Evolutionary conservation across 2,329 filamentous ascomycete genomes (phyloP).

Genomic region (Curvularia sp.): DNA sequence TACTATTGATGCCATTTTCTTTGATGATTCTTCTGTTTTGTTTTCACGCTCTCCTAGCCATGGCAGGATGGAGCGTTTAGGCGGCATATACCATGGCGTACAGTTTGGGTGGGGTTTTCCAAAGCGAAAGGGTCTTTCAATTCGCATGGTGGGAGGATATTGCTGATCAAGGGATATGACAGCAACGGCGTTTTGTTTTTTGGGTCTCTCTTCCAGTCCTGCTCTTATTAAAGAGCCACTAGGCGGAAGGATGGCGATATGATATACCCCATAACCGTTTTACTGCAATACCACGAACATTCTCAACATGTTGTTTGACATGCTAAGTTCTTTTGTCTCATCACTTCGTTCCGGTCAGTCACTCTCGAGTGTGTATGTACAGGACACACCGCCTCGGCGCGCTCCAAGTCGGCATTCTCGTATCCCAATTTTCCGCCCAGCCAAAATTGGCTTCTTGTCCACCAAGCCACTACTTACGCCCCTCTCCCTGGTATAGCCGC

Average conservation of each 20-base stretch:
- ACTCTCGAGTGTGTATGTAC: too few species aligned
- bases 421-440: too few species aligned
- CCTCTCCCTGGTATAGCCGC: too few species aligned
- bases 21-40: slow-evolving; percentile 6
- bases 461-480: too few species aligned
- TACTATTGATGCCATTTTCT: slow-evolving; percentile 3
- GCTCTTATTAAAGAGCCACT: not conserved
- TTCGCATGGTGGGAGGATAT: slow-evolving; percentile 8
- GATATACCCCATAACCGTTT: slow-evolving; percentile 32
- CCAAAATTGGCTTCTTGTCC: too few species aligned
- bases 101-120: slow-evolving; percentile 6
- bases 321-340: too few species aligned
- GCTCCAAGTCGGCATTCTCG: too few species aligned
- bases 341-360: too few species aligned
- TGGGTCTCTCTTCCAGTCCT: not conserved
- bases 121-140: slow-evolving; percentile 2
- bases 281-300: too few species aligned
- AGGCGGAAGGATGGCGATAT: slow-evolving; percentile 19
- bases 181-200: slow-evolving; percentile 29
- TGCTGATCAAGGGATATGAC: slow-evolving; percentile 27
- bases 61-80: slow-evolving; percentile 24
- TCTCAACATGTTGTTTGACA: too few species aligned
- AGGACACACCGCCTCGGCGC: too few species aligned
- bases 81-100: slow-evolving; percentile 36
- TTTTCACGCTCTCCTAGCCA: slow-evolving; percentile 8